Base-by-base conservation (phyloP, 805 yeast species). In the Saccharomycodes ludwigii region DNA sequence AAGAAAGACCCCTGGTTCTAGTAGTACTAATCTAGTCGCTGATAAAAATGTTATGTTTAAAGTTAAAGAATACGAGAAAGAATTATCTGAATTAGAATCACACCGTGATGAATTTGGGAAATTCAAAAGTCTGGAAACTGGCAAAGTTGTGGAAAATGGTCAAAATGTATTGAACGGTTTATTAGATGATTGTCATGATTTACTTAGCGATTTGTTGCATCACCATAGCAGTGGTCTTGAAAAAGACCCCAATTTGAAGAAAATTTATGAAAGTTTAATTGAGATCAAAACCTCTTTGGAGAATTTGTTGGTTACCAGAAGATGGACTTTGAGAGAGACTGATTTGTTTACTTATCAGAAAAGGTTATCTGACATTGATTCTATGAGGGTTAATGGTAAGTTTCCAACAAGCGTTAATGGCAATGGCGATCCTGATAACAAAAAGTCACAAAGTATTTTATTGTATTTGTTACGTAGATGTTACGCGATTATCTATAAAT, bases 321-420 rank as follows among this genome's bases (percentile, higher is more conserved):
- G 98, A 53, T 91, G 99, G 99, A 88, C 97, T 2, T 63, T 91
- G 59, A 73, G 99, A 48, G 95, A 86, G 48, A 91, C 98, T 0
- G 99, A 91, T 58, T 65, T 91, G 39, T 91, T 80, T 58, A 66
- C 68, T 30, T 86, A 81, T 52, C 94, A 85, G 56, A 73, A 76
- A 47, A 65, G 66, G 40, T 63, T 91, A 39, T 76, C 73, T 46
- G 68, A 64, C 35, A 75, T 91, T 39, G 95, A 88, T 50, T 78
- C 74, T 32, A 50, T 68, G 40, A 66, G 95, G 45, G 65, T 76
- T 6, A 62, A 68, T 32, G 82, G 82, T 4, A 64, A 65, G 40
- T 77, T 78, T 40, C 55, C 52, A 19, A 56, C 63, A 12, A 35
- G 50, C 3, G 10, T 10, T 4, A 13, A 18, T 18, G 13, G 20